phyloP scores from a whole-genome alignment of 208 protist genomes.

The Trypanosoma grayi region DNA sequence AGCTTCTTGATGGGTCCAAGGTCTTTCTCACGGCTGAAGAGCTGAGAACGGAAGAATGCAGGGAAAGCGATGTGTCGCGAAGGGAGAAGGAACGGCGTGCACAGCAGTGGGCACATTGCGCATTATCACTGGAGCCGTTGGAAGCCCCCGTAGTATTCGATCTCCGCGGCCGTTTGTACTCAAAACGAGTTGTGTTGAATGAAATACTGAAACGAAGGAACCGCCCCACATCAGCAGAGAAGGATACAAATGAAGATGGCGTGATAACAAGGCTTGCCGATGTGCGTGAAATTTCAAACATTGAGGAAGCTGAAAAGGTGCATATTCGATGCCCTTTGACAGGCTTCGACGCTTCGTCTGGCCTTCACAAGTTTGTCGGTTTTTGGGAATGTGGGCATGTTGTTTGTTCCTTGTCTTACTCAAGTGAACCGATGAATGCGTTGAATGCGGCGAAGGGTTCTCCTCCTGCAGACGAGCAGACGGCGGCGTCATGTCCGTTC shows the following conservation, averaged over 20 bases:
- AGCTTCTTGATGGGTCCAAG: constrained; percentile 46
- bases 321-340: constrained; percentile 61
- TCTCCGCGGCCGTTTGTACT: constrained; percentile 54
- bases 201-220: constrained; percentile 36
- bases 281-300: constrained; percentile 52
- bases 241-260: not conserved
- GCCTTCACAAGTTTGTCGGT: constrained; percentile 58
- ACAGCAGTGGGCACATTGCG: constrained; percentile 60
- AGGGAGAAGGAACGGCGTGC: constrained; percentile 21
- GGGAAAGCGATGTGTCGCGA: constrained; percentile 19
- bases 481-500: constrained; percentile 27
- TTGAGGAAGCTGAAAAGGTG: constrained; percentile 22
- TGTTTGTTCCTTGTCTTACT: constrained; percentile 32
- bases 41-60: constrained; percentile 9
- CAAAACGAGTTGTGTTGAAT: constrained; percentile 63
- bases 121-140: constrained; percentile 49
- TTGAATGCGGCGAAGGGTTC: not conserved
- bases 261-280: constrained; percentile 44
- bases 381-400: constrained; percentile 83
- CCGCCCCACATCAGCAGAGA: not conserved
- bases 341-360: constrained; percentile 40
- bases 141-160: constrained; percentile 67
- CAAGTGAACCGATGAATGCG: constrained; percentile 5
- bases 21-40: constrained; percentile 37
- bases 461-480: not conserved